Base-by-base conservation (phyloP, 495 filamentous ascomycete species). In the Hypoxylon cercidicola region DNA sequence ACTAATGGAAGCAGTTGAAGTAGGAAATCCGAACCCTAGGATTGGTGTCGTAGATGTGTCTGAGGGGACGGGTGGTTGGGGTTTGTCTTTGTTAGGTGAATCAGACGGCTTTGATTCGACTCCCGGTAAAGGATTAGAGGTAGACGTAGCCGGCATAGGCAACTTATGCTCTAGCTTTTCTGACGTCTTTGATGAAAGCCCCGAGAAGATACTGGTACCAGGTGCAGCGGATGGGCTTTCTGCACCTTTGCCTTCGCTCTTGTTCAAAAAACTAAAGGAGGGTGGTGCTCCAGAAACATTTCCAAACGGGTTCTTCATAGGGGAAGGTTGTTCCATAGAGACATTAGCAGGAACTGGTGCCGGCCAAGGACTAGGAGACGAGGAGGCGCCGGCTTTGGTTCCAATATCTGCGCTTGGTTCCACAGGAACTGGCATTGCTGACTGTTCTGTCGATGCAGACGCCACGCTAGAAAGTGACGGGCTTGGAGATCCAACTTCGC, bases 41-140 rank as follows among this genome's bases (percentile, higher is more conserved):
- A 25, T n/a, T 8, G 30, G 18, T 56, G 37, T 55, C 12, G 9
- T 32, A 18, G 40, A 13, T 21, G 37, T 32, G 11, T 4, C 34
- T 16, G 20, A 35, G 10, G 52, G 12, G 16, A 23, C 1, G 20
- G 25, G 25, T 7, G 8, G 9, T 35, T 56, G 41, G 18, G 53
- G 8, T n/a, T 21, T 16, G 25, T 56, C 53, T 56, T 46, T 56
- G 53, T 56, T 45, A 15, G 53, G 35, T 30, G 41, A 15, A 23
- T 45, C 52, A 7, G 25, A 19, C n/a, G 21, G 30, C 9, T 49
- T 49, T 7, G 46, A 34, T 23, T 32, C 7, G 25, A 28, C 10
- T 21, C 4, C 28, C 40, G 40, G 40, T 15, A 43, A 18, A 18
- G 40, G 16, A 43, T 11, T 19, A 43, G 16, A 11, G 16, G 15